These are phyloP conservation scores for Scedosporium dehoogii DNA, from an alignment of 2,329 filamentous ascomycete genomes.

Conservation along the genomic window DNA sequence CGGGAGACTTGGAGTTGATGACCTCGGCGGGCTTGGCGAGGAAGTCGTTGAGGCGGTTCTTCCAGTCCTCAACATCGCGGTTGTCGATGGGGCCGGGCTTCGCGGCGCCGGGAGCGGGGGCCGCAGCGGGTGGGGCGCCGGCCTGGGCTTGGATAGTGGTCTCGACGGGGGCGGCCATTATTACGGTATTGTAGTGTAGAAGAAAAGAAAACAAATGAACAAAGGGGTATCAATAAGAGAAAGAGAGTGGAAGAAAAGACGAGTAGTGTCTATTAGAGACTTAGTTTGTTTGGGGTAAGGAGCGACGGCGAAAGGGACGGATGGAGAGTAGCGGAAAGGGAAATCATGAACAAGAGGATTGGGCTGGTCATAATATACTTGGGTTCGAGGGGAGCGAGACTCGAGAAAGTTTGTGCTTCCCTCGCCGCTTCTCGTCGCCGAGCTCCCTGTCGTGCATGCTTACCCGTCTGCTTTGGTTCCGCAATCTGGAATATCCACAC, in stretches of 20 bases:
- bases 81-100: conserved; percentile 12
- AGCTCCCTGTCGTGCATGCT: too few relatives aligned
- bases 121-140: background rate
- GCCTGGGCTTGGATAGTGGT: background rate
- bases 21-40: conserved; percentile 30
- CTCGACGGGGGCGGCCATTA: background rate
- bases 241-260: background rate
- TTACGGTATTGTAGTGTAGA: background rate
- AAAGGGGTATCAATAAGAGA: conserved; percentile 1
- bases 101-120: background rate
- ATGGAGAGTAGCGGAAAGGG: background rate
- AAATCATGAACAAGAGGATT: background rate
- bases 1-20: conserved; percentile 30
- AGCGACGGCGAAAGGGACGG: background rate
- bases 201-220: background rate
- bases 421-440: background rate
- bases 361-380: background rate
- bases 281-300: background rate
- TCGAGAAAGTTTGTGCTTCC: background rate
- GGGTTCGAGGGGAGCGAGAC: background rate
- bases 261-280: background rate
- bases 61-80: conserved; percentile 34
- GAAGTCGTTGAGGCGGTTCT: conserved; percentile 30
- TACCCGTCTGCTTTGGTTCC: background rate
- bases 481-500: background rate